Base-by-base conservation (phyloP, 1,139 yeast genomes). In the Hansenula sp. region DNA sequence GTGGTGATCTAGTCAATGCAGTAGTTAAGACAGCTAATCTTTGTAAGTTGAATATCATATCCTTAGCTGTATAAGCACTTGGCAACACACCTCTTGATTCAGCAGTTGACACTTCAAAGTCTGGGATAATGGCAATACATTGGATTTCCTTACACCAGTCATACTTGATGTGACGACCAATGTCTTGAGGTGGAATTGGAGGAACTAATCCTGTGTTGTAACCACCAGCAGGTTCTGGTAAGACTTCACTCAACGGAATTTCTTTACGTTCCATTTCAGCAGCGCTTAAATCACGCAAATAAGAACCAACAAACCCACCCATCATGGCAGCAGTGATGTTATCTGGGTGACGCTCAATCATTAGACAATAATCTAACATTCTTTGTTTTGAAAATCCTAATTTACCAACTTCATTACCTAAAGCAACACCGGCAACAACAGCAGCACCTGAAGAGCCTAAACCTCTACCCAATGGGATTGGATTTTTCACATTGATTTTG, bases 401-500 rank as follows among this genome's bases (percentile, higher is more conserved):
- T 43, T 76, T 71, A 20, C 94, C 97, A 22, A 89, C 71, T 53
- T 82, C 92, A 58, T 86, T 87, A 34, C 95, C 98, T 32, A 92
- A 71, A 67, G 89, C 72, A n/a, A 86, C 92, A 52, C 98, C 98
- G 13, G 95, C 97, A 21, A 92, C 97, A 29, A 92, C 96, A 30
- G 98, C 98, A 11, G 97, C 96, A 37, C 97, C 98, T n/a, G 95
- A 85, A 1, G 97, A 90, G 1, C 98, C 98, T 45, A 92, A 73
- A 9, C 98, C 98, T 61, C 98, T 80, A 25, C 98, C 97, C 47
- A 92, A 71, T 7, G 98, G 97, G 51, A 92, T 89, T 25, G 97
- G 96, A 64, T 92, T 92, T 45, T 69, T 72, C 43, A 92, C 94
- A 47, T 78, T 84, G 36, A 92, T 73, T 40, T 68, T 74, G n/a